Conservation (phyloP, 192 early-diverging fungal genomes). For the Coemansia sp. region DNA sequence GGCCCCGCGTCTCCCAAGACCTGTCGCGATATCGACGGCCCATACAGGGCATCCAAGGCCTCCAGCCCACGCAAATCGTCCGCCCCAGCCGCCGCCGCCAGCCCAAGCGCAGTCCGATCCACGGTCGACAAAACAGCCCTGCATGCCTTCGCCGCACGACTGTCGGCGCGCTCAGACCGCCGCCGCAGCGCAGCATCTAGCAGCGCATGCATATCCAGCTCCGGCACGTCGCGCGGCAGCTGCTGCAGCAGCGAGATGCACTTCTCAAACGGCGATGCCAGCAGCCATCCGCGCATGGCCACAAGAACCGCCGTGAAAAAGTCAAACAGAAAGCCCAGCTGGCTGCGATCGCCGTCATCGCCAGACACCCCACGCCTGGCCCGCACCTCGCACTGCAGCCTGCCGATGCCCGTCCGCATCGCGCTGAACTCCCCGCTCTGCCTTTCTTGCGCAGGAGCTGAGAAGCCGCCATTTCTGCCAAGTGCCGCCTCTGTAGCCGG, state of each 20-base stretch:
- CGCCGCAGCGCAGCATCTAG: constrained; percentile 3
- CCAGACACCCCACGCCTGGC: constrained; percentile 19
- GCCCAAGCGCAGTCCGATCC: neutral
- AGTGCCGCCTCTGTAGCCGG: neutral
- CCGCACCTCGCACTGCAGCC: constrained; percentile 30
- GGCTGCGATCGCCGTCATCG: constrained; percentile 21
- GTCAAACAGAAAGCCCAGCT: constrained; percentile 72
- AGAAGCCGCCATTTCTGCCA: too few relatives aligned
- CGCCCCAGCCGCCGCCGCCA: neutral
- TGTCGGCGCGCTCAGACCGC: constrained; percentile 4
- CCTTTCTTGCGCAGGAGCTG: too few relatives aligned
- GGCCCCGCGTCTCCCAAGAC: neutral
- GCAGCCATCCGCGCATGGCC: constrained; percentile 60
- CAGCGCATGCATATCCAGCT: constrained; percentile 12
- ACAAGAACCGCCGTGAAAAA: constrained; percentile 73
- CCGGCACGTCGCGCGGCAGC: constrained; percentile 57
- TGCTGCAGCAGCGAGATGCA: constrained; percentile 44
- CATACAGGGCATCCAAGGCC: neutral
- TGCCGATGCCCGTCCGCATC: constrained; percentile 20
- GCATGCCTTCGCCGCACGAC: constrained; percentile 12
- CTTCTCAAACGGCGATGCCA: constrained; percentile 61
- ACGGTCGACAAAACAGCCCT: constrained; percentile 9
- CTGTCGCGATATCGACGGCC: neutral
- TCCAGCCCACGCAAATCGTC: neutral
- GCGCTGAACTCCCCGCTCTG: neutral